Evolutionary conservation across 352 stramenopile species (phyloP).

Genomic region (Globisporangium rhizosaccharum): DNA sequence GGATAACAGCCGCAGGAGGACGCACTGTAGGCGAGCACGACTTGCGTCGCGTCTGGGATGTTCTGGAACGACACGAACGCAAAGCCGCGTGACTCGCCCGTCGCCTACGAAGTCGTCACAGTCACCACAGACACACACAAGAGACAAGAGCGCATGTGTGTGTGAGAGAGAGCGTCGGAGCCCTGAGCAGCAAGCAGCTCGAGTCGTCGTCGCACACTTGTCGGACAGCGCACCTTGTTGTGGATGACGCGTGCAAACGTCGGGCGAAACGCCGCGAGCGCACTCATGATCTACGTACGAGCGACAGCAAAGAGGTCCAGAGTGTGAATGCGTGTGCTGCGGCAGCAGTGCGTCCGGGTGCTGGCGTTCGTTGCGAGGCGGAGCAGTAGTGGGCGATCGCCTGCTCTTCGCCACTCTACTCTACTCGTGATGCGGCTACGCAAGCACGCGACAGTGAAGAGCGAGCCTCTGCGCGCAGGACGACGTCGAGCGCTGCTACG

Average conservation of each 20-base stretch:
- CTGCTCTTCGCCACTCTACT: not conserved
- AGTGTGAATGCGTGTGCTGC: slow-evolving; percentile 14
- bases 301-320: slow-evolving; percentile 2
- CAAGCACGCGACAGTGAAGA: not conserved
- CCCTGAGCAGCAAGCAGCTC: not conserved
- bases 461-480: not conserved
- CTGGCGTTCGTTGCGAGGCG: not conserved
- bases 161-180: slow-evolving; percentile 3
- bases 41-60: slow-evolving; percentile 43
- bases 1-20: not conserved
- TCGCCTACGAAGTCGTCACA: slow-evolving; percentile 21
- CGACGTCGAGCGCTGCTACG: slow-evolving; percentile 3
- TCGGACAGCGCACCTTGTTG: slow-evolving; percentile 41
- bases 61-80: slow-evolving; percentile 73
- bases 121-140: not conserved
- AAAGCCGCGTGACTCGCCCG: slow-evolving; percentile 66
- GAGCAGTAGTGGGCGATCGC: not conserved
- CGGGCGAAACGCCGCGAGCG: slow-evolving; percentile 46
- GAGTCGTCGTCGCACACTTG: not conserved
- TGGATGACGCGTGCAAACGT: slow-evolving; percentile 46
- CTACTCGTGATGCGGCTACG: not conserved
- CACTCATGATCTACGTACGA: slow-evolving; percentile 45
- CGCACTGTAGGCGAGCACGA: slow-evolving; percentile 55
- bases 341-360: not conserved
- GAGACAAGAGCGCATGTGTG: not conserved